phyloP scores from a whole-genome alignment of 179 eudicot genomes.

The Amaranthus tricolor region DNA sequence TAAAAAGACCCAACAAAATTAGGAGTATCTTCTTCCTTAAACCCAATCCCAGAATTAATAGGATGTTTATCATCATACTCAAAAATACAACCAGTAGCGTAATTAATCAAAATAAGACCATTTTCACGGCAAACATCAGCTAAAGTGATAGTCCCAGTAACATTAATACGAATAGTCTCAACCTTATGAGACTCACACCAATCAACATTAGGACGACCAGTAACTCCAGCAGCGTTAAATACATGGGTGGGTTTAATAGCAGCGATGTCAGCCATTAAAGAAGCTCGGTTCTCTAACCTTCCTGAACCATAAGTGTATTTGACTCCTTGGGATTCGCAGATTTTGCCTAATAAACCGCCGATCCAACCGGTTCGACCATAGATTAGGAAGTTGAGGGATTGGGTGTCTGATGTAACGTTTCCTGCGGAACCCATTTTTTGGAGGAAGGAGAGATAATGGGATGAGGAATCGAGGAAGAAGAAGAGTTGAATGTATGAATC shows the following conservation, averaged over 20 bases:
- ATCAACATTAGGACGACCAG: slow-evolving; percentile 49
- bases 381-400: slow-evolving; percentile 49
- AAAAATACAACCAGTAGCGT: slow-evolving; percentile 47
- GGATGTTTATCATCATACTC: slow-evolving; percentile 43
- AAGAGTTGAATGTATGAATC: not conserved
- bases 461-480: no score
- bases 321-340: slow-evolving; percentile 43
- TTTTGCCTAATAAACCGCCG: slow-evolving; percentile 53
- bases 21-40: slow-evolving; percentile 39
- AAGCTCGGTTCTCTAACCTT: slow-evolving; percentile 48
- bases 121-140: slow-evolving; percentile 44
- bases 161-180: slow-evolving; percentile 42
- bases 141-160: slow-evolving; percentile 39
- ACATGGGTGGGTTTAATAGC: slow-evolving; percentile 39
- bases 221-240: slow-evolving; percentile 45
- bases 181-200: slow-evolving; percentile 49
- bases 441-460: not conserved
- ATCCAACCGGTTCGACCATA: slow-evolving; percentile 71
- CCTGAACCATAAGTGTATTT: slow-evolving; percentile 42
- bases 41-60: slow-evolving; percentile 37
- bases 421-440: slow-evolving; percentile 24
- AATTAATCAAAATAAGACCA: slow-evolving; percentile 29
- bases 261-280: slow-evolving; percentile 36
- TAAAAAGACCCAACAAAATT: slow-evolving; percentile 41
- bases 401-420: slow-evolving; percentile 17